phyloP scores from a whole-genome alignment of 768 basidiomycete genomes.

The Tylopilus intermedius region DNA sequence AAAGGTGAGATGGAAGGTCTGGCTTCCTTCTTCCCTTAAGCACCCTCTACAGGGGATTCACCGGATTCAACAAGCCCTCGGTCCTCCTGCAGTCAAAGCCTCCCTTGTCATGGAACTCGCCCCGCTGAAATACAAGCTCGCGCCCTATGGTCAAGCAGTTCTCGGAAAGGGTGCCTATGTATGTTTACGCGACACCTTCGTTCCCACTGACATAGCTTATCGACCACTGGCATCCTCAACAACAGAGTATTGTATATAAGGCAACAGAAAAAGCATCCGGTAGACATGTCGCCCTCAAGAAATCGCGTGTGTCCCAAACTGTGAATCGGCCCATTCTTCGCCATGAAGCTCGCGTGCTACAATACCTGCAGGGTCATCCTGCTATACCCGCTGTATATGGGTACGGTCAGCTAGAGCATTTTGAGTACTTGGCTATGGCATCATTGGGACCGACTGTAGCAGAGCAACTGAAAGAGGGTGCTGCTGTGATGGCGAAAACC shows the following conservation, averaged over 20 bases:
- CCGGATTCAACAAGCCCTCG: neutral
- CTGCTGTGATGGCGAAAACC: neutral
- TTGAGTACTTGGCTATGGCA: slow-evolving; percentile 1
- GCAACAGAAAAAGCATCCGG: neutral
- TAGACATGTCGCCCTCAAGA: neutral
- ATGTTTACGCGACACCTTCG: neutral
- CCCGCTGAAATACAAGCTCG: neutral
- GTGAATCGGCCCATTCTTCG: neutral
- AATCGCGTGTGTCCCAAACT: neutral
- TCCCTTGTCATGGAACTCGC: neutral
- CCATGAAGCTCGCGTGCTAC: neutral
- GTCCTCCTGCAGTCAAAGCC: neutral
- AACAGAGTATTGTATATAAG: neutral
- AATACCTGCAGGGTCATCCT: neutral
- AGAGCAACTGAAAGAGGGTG: neutral
- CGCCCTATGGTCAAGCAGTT: neutral
- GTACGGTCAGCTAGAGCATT: slow-evolving; percentile 2
- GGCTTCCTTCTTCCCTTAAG: too few species aligned
- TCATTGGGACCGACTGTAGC: neutral
- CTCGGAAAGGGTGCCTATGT: slow-evolving; percentile 1
- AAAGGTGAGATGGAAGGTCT: too few species aligned
- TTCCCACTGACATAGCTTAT: neutral
- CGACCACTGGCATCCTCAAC: neutral
- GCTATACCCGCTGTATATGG: neutral
- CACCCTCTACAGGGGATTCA: neutral